Conservation (phyloP, 1,284 basidiomycete genomes). For the Coniferiporia weirii region DNA sequence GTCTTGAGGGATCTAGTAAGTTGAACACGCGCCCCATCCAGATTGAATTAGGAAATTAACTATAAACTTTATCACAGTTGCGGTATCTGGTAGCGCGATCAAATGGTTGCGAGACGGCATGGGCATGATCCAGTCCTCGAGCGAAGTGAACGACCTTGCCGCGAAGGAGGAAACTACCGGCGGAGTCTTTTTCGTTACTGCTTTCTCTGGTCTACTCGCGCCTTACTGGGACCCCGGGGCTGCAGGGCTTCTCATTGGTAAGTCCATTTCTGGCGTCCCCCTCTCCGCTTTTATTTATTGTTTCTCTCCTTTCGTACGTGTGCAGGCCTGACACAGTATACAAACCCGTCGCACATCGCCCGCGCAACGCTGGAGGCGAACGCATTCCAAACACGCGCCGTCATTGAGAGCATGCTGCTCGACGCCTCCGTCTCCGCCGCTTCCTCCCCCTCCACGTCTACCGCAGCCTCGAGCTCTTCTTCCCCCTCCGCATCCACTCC, state of each 20-base stretch:
- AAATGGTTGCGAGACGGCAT: constrained; percentile 97
- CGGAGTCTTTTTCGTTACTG: constrained; percentile 97
- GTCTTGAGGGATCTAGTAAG: constrained; percentile 89
- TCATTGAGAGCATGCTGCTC: constrained; percentile 89
- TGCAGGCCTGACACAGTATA: constrained; percentile 79
- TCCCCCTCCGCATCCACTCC: no score
- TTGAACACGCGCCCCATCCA: constrained; percentile 18
- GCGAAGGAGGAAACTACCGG: constrained; percentile 76
- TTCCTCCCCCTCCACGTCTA: no score
- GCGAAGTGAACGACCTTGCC: constrained; percentile 85
- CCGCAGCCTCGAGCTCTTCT: no score
- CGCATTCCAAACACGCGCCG: constrained; percentile 87
- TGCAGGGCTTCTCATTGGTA: constrained; percentile 75
- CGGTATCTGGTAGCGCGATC: constrained; percentile 92
- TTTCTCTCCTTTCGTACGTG: constrained; percentile 21
- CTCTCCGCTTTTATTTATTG: constrained; percentile 20
- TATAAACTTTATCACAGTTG: constrained; percentile 49
- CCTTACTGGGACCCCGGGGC: constrained; percentile 92
- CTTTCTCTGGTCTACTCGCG: constrained; percentile 88
- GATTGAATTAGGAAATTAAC: not conserved
- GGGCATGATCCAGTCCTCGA: constrained; percentile 74
- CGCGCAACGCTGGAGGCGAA: constrained; percentile 92
- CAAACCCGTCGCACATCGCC: constrained; percentile 90
- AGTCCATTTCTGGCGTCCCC: constrained; percentile 25
- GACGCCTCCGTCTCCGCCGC: constrained; percentile 49